phyloP scores from a whole-genome alignment of 306 rosid genomes.

The Trichosanthes truncata region DNA sequence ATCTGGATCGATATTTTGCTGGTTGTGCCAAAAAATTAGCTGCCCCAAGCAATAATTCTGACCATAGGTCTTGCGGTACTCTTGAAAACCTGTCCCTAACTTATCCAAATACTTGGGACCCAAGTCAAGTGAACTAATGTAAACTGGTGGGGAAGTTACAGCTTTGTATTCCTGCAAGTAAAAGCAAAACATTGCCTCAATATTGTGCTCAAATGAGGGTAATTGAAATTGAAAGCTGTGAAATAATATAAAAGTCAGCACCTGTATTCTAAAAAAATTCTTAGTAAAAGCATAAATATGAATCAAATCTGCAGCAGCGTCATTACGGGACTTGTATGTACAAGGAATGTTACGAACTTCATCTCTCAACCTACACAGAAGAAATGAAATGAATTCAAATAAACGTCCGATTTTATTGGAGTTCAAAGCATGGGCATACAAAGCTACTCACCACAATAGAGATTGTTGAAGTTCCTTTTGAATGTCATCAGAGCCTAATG shows the following conservation, averaged over 20 bases:
- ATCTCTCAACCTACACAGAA: conserved; percentile 74
- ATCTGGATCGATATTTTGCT: conserved; percentile 75
- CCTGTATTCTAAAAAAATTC: conserved; percentile 84
- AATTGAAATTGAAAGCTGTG: background rate
- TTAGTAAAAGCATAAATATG: conserved; percentile 87
- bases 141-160: conserved; percentile 90
- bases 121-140: conserved; percentile 96
- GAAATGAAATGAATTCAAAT: conserved; percentile 7
- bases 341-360: conserved; percentile 83
- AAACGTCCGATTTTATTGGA: background rate
- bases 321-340: conserved; percentile 93
- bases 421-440: conserved; percentile 7
- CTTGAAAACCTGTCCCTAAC: conserved; percentile 69
- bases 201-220: background rate
- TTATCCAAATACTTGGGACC: conserved; percentile 83
- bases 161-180: conserved; percentile 61
- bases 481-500: conserved; percentile 50
- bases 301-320: conserved; percentile 98
- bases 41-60: conserved; percentile 95
- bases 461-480: conserved; percentile 68
- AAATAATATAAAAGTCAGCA: conserved; percentile 11
- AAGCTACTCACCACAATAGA: conserved; percentile 51
- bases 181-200: background rate
- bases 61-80: conserved; percentile 79
- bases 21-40: conserved; percentile 95